Percentiles rank a stretch among this genome's conserved stretches.
phyloP scores from a whole-genome alignment of 2,329 filamentous ascomycete genomes.

The Fusarium agapanthi region DNA sequence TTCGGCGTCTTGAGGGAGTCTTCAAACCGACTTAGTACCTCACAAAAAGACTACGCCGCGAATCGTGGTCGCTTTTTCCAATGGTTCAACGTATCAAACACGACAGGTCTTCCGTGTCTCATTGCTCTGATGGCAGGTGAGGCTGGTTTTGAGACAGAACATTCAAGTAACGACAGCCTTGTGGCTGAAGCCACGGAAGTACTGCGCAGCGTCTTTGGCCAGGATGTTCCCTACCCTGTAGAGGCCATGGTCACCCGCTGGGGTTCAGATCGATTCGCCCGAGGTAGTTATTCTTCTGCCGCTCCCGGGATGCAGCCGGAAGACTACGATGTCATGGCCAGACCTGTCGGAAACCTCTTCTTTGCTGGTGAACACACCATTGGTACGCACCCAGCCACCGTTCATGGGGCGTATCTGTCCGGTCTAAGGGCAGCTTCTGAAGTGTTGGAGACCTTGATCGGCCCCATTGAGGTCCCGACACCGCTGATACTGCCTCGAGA shows the following conservation, averaged over 20 bases:
- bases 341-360: slow-evolving; percentile 83
- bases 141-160: slow-evolving; percentile 88
- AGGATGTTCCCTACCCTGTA: slow-evolving; percentile 76
- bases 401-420: slow-evolving; percentile 95
- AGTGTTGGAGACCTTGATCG: slow-evolving; percentile 80
- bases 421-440: slow-evolving; percentile 90
- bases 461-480: slow-evolving; percentile 78
- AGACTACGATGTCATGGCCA: slow-evolving; percentile 93
- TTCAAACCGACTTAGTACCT: slow-evolving; percentile 72
- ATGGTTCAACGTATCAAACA: slow-evolving; percentile 96
- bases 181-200: slow-evolving; percentile 83
- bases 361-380: slow-evolving; percentile 98
- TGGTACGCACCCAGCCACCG: slow-evolving; percentile 93
- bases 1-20: slow-evolving; percentile 89
- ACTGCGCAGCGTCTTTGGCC: slow-evolving; percentile 78
- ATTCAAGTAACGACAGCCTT: slow-evolving; percentile 76
- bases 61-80: slow-evolving; percentile 93
- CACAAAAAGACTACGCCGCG: slow-evolving; percentile 80
- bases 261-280: slow-evolving; percentile 89
- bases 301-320: slow-evolving; percentile 82
- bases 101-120: slow-evolving; percentile 85
- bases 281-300: slow-evolving; percentile 94
- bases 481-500: slow-evolving; percentile 78
- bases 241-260: slow-evolving; percentile 93
- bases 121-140: slow-evolving; percentile 96